phyloP scores from a whole-genome alignment of 2,329 filamentous ascomycete species.

The Hypoxylon sp. region DNA sequence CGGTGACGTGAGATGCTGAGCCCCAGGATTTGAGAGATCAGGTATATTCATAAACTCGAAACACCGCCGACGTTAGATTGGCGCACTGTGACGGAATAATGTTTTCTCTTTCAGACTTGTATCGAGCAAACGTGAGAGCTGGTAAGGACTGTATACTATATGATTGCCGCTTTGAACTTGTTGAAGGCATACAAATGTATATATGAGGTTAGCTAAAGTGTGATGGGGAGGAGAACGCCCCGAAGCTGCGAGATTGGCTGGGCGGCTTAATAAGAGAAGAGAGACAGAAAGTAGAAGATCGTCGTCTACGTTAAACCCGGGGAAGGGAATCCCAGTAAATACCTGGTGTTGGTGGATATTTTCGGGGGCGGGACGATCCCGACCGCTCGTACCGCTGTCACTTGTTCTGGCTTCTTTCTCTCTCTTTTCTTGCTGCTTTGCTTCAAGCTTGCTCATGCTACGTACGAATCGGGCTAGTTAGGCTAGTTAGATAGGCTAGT shows the following conservation, averaged over 20 bases:
- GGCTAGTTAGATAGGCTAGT: constrained; percentile 34
- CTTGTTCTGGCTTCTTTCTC: not conserved
- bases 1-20: constrained; percentile 8
- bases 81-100: constrained; percentile 8
- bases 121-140: constrained; percentile 2
- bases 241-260: constrained; percentile 34
- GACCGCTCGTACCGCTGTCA: constrained; percentile 34
- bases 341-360: constrained; percentile 36
- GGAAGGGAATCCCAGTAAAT: constrained; percentile 43
- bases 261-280: constrained; percentile 41
- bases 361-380: constrained; percentile 43
- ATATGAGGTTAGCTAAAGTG: constrained; percentile 16
- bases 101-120: constrained; percentile 2
- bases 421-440: constrained; percentile 19
- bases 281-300: constrained; percentile 31
- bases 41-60: constrained; percentile 34
- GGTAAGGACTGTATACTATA: not conserved
- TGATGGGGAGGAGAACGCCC: constrained; percentile 24
- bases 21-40: constrained; percentile 9
- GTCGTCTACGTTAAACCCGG: constrained; percentile 42
- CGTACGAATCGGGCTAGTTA: constrained; percentile 37
- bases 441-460: constrained; percentile 36
- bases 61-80: constrained; percentile 7
- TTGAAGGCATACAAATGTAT: constrained; percentile 24
- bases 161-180: constrained; percentile 9